Evolutionary conservation across 129 eudicot genomes (phyloP), one percentile per base, ranked within the genome.

Genomic region (Erigeron canadensis): DNA sequence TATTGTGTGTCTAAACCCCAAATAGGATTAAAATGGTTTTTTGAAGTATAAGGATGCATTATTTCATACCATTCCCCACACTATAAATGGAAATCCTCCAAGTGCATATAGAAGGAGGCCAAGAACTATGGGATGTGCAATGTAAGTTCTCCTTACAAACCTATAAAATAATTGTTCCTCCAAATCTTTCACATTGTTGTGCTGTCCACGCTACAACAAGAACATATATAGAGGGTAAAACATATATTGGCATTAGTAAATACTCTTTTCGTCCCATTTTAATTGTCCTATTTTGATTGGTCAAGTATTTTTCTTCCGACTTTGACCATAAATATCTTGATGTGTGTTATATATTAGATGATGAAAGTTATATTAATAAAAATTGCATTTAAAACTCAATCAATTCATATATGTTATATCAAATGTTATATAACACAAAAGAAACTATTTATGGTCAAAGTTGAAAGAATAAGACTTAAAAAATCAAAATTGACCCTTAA

Each of bases 31-130:
- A 41, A 4, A 12, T 63, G 16, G 10, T 18, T 21, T n/a, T n/a
- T n/a, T n/a, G n/a, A n/a, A n/a, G 10, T 44, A 39, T 1, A 39
- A 55, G 21, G 48, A 43, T 41, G n/a, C 21, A 44, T 5, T 6
- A 23, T 55, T 3, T 55, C 70, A 8, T 77, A 77, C 81, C 63
- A 77, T 39, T 77, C 76, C 81, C 81, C 81, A 77, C n/a, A 62
- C 76, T 22, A 70, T 43, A 45, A 50, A 77, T 9, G 81, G 81
- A 69, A 69, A 12, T 38, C 81, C 81, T 28, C 81, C 81, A 12
- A 70, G 10, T 60, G 71, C 76, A 77, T 77, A 62, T 5, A 77
- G 46, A 18, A 71, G 22, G 13, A 69, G 45, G 4, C 69, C 81
- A 62, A 77, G 75, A 42, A 63, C 47, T 17, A 77, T 5, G 7